Conservation (phyloP, 2,329 filamentous ascomycete genomes). For the Corynespora cassiicola region DNA sequence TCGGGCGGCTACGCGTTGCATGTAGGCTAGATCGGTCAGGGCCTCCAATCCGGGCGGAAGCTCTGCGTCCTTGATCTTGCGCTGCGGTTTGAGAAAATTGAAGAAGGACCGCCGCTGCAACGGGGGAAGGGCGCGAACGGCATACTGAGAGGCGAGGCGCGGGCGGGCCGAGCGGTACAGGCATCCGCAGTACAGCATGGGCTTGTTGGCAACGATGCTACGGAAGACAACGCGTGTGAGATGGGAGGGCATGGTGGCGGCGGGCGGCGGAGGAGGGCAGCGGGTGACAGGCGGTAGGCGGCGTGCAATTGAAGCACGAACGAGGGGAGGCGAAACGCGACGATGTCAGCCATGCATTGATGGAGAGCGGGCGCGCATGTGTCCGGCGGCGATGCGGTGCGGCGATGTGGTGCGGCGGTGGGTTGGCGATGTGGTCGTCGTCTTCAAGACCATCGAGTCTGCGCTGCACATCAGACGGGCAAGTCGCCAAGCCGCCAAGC, state of each 20-base stretch:
- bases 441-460: no score
- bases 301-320: constrained; percentile 17
- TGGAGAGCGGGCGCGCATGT: no score
- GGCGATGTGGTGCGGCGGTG: no score
- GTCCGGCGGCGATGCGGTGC: no score
- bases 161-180: constrained; percentile 41
- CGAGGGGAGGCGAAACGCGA: no score
- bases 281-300: constrained; percentile 8
- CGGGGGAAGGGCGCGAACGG: constrained; percentile 17
- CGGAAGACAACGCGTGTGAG: constrained; percentile 67
- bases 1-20: constrained; percentile 68
- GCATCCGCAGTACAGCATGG: constrained; percentile 54
- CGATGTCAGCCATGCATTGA: no score
- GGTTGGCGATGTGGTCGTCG: no score
- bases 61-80: constrained; percentile 65
- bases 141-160: constrained; percentile 26
- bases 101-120: constrained; percentile 66
- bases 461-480: no score
- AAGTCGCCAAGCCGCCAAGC: no score
- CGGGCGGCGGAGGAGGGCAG: constrained; percentile 6
- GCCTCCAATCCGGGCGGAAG: constrained; percentile 74
- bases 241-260: constrained; percentile 64
- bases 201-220: constrained; percentile 61
- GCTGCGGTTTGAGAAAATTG: constrained; percentile 67
- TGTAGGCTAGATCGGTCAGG: constrained; percentile 72